phyloP scores from a whole-genome alignment of 169 alveolate genomes.

The Plasmodium vivax region DNA sequence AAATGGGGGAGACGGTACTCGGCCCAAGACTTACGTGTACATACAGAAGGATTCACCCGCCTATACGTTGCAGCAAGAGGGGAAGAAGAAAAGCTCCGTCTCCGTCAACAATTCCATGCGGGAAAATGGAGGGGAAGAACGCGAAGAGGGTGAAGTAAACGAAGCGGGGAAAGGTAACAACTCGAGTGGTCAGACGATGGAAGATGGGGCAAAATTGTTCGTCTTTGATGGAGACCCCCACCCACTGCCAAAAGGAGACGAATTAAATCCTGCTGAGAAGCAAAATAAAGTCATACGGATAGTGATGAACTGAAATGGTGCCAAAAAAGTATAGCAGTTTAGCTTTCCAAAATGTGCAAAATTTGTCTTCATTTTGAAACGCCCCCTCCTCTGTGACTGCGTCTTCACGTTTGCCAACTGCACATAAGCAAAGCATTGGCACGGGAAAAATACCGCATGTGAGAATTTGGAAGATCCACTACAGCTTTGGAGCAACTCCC shows the following conservation, averaged over 20 bases:
- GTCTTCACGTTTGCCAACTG: not conserved
- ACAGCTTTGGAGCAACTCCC: not conserved
- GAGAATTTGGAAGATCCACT: not conserved
- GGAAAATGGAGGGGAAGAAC: not conserved
- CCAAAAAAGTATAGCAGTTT: not conserved
- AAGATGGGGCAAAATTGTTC: not conserved
- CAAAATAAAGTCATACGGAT: constrained; percentile 6
- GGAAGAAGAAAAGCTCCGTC: not conserved
- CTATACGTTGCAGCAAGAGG: not conserved
- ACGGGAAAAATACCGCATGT: not conserved
- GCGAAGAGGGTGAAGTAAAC: not conserved
- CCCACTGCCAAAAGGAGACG: not conserved
- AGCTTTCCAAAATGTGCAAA: not conserved
- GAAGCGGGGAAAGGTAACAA: not conserved
- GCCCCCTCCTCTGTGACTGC: not conserved
- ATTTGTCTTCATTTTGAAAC: not conserved
- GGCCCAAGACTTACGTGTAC: constrained; percentile 27
- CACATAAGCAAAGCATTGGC: not conserved
- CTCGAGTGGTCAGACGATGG: not conserved
- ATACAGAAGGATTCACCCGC: constrained; percentile 1
- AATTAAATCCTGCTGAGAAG: not conserved
- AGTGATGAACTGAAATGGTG: not conserved
- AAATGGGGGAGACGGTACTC: not conserved
- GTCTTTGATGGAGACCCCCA: not conserved
- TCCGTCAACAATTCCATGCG: not conserved